Conservation (phyloP, 2,329 filamentous ascomycete species). For the Pyrenophora teres region DNA sequence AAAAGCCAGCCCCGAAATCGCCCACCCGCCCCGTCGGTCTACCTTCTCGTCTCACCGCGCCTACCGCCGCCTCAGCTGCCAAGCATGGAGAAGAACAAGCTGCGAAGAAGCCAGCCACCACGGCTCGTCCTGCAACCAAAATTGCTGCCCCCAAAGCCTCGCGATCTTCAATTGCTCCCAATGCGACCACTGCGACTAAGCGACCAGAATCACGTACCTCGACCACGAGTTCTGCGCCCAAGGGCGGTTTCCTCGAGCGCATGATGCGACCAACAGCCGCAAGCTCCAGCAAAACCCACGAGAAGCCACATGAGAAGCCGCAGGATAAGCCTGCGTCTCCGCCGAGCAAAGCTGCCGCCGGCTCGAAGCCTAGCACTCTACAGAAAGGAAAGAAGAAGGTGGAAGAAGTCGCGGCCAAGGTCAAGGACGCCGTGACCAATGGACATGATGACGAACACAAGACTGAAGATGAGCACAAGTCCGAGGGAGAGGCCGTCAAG, state of each 20-base stretch:
- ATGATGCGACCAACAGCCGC: slow-evolving; percentile 79
- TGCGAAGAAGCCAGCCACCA: slow-evolving; percentile 46
- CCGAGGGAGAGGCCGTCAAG: slow-evolving; percentile 18
- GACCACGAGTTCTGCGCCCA: slow-evolving; percentile 61
- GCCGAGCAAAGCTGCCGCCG: slow-evolving; percentile 35
- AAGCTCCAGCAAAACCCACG: slow-evolving; percentile 67
- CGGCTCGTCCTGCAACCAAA: slow-evolving; percentile 40
- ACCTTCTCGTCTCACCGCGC: slow-evolving; percentile 69
- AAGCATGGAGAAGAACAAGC: slow-evolving; percentile 56
- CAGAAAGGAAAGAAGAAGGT: slow-evolving; percentile 47
- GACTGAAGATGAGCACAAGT: slow-evolving; percentile 19
- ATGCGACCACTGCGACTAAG: slow-evolving; percentile 45
- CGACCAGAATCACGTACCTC: slow-evolving; percentile 56
- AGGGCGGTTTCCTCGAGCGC: slow-evolving; percentile 75
- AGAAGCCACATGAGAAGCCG: slow-evolving; percentile 40
- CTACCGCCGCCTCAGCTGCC: slow-evolving; percentile 70
- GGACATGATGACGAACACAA: slow-evolving; percentile 21
- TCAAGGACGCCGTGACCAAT: slow-evolving; percentile 42
- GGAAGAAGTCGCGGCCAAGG: slow-evolving; percentile 40
- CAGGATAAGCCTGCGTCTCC: slow-evolving; percentile 60
- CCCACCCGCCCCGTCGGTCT: slow-evolving; percentile 71
- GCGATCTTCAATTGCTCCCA: slow-evolving; percentile 45
- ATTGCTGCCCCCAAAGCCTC: slow-evolving; percentile 38
- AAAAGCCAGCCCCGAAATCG: slow-evolving; percentile 57
- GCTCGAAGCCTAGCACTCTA: slow-evolving; percentile 29